Evolutionary conservation across 768 basidiomycete genomes (phyloP), one percentile per base, ranked within the genome.

Genomic region (Auricularia cornea): DNA sequence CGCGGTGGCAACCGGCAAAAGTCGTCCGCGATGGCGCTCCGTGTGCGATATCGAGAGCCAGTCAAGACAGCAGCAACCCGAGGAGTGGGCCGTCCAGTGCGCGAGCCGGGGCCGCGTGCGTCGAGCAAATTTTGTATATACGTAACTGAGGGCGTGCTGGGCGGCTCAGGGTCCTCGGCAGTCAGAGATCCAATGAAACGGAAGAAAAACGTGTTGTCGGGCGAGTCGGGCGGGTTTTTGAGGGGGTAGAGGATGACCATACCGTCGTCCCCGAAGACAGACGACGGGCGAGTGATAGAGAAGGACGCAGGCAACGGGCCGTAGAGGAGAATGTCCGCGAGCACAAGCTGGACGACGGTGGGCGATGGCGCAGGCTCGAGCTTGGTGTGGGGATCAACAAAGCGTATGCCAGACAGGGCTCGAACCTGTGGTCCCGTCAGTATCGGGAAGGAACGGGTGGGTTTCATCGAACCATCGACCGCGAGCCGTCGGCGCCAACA

Each of bases 1-100:
- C 44, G 44, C 6, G 44, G 44, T 48, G 44, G 44, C 16, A 48
- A 23, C 11, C 44, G 16, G 35, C 48, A 61, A 38, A 56, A 64
- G 11, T 30, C 61, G 16, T 59, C 48, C 28, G 64, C 64, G n/a
- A 61, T 40, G 3, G 64, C 64, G 26, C 51, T 26, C 3, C 64
- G 64, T 10, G 61, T 38, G 20, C 60, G 41, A 54, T 64, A 62
- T 5, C 64, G 40, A 5, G 64, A 64, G 6, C 60, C 32, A 16
- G 64, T 31, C 3, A 59, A 8, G 3, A 64, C 40, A 2, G 11
- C 6, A 6, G 23, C 44, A 48, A 48, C 44, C 20, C 44, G 44
- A 8, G 44, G 44, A 18, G 23, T 48, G 6, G 44, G 20, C 44
- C 23, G 11, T 48, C 44, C 44, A 5, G 23, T 18, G 5, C 44